These are phyloP conservation scores for Pythium grandisporangium DNA, from an alignment of 352 stramenopile species.

Conservation along the genomic window DNA sequence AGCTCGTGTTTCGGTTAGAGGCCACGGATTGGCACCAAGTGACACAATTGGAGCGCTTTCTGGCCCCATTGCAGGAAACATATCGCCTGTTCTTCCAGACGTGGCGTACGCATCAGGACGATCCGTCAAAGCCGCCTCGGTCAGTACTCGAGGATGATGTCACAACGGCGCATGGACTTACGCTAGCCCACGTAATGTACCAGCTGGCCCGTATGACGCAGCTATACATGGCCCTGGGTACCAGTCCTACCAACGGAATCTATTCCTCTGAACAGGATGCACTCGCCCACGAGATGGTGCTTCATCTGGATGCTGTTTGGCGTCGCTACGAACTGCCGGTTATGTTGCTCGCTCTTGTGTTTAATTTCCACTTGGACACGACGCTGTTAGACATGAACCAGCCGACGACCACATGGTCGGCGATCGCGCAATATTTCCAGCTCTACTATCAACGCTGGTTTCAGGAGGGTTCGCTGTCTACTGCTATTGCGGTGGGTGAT, in stretches of 20 bases:
- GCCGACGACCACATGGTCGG: slow-evolving; percentile 33
- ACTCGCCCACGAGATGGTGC: slow-evolving; percentile 35
- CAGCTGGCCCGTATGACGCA: slow-evolving; percentile 67
- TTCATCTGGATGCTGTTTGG: slow-evolving; percentile 54
- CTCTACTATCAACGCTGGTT: slow-evolving; percentile 71
- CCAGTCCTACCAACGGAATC: background rate
- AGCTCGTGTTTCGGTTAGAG: slow-evolving; percentile 44
- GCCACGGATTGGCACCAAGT: slow-evolving; percentile 31
- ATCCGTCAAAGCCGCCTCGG: slow-evolving; percentile 5
- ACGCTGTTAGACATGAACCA: slow-evolving; percentile 42
- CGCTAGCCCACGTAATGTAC: slow-evolving; percentile 70
- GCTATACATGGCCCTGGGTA: slow-evolving; percentile 28
- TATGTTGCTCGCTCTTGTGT: slow-evolving; percentile 70
- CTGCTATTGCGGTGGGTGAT: background rate
- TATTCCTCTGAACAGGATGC: no score
- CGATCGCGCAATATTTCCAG: slow-evolving; percentile 53
- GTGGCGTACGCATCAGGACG: background rate
- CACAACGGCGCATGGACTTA: slow-evolving; percentile 29
- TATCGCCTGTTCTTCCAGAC: slow-evolving; percentile 50
- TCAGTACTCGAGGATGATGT: slow-evolving; percentile 22
- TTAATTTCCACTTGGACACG: slow-evolving; percentile 70
- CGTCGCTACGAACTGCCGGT: slow-evolving; percentile 58
- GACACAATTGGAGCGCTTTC: slow-evolving; percentile 21
- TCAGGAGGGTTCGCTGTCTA: slow-evolving; percentile 1
- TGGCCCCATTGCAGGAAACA: slow-evolving; percentile 55